Percentiles rank a stretch among this genome's conserved stretches.
Evolutionary conservation across 2,329 filamentous ascomycete genomes (phyloP).

Genomic region (Colletotrichum lentis): DNA sequence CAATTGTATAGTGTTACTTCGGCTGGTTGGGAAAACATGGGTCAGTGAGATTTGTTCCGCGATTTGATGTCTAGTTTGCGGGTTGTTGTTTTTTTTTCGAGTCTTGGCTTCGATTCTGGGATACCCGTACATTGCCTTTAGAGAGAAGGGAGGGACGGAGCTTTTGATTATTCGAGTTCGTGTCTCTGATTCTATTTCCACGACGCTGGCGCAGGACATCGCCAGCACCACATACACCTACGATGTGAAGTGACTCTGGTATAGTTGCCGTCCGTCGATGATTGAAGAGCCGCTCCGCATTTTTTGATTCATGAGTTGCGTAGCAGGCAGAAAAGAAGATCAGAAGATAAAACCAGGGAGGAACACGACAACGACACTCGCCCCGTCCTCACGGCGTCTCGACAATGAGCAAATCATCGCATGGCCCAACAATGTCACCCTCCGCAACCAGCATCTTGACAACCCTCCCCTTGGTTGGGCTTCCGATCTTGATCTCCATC

Average conservation of each 20-base stretch:
- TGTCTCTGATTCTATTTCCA: neutral
- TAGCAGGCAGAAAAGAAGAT: neutral
- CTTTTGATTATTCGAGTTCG: neutral
- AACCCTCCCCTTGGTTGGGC: constrained; percentile 43
- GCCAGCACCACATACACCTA: neutral
- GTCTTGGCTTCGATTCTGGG: neutral
- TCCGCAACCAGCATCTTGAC: constrained; percentile 41
- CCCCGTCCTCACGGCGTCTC: constrained; percentile 14
- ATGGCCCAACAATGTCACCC: constrained; percentile 45
- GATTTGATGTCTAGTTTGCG: neutral
- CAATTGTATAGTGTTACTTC: neutral
- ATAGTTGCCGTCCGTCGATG: neutral
- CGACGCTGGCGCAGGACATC: neutral
- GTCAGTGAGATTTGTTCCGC: neutral
- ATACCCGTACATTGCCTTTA: constrained; percentile 3
- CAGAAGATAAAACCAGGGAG: too few relatives aligned
- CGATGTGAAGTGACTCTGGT: neutral
- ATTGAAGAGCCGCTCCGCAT: neutral
- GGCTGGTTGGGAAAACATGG: neutral
- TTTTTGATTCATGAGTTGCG: neutral
- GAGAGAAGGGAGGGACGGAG: neutral
- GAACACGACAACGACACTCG: neutral
- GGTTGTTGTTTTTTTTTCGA: neutral
- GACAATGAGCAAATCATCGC: constrained; percentile 44
- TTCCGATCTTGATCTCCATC: constrained; percentile 50